These are phyloP conservation scores for Calonectria pseudoturangicola DNA, from an alignment of 2,329 filamentous ascomycete genomes.

Conservation along the genomic window DNA sequence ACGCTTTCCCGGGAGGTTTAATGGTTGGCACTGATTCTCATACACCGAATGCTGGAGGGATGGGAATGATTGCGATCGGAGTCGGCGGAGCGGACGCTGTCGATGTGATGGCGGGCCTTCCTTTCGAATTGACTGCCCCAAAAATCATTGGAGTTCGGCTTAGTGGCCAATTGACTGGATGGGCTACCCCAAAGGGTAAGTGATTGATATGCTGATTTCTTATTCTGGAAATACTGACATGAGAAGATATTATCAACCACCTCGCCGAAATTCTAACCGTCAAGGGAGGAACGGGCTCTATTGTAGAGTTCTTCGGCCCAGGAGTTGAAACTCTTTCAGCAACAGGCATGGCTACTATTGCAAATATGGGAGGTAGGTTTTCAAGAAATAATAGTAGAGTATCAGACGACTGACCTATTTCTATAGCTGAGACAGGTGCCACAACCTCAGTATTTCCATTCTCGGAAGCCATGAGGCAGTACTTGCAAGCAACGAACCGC, in stretches of 20 bases:
- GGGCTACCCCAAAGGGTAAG: constrained; percentile 93
- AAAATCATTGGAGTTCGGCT: constrained; percentile 98
- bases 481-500: constrained; percentile 93
- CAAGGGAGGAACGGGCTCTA: constrained; percentile 96
- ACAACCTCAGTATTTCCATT: constrained; percentile 98
- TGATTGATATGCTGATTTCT: constrained; percentile 42
- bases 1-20: constrained; percentile 98
- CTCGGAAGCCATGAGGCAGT: constrained; percentile 98
- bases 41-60: constrained; percentile 96
- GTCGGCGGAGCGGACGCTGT: constrained; percentile 98
- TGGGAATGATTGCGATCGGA: constrained; percentile 95
- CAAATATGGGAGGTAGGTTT: constrained; percentile 72
- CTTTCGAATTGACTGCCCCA: constrained; percentile 98
- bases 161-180: constrained; percentile 90
- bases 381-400: not conserved
- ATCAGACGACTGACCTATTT: not conserved
- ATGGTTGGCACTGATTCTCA: constrained; percentile 99
- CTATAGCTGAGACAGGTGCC: constrained; percentile 81
- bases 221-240: constrained; percentile 27
- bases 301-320: constrained; percentile 85
- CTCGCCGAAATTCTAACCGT: constrained; percentile 97
- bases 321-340: constrained; percentile 82
- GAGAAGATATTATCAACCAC: constrained; percentile 93
- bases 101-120: constrained; percentile 97
- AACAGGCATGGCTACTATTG: constrained; percentile 91